phyloP scores from a whole-genome alignment of 2,329 filamentous ascomycete genomes.

The Botryotinia calthae region DNA sequence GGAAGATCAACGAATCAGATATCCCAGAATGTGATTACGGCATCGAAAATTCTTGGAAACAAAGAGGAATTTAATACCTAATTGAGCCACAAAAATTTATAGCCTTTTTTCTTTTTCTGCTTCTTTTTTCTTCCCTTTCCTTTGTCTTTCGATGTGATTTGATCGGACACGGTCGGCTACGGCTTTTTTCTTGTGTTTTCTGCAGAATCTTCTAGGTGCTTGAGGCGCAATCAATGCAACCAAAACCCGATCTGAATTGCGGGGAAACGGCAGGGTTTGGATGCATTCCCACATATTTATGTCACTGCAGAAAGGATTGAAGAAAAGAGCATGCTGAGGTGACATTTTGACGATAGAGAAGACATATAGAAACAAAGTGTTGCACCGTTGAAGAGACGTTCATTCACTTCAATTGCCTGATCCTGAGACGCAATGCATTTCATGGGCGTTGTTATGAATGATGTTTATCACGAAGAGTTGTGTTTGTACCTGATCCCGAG shows the following conservation, averaged over 20 bases:
- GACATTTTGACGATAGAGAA: background rate
- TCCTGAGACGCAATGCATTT: background rate
- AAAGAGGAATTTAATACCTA: background rate
- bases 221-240: background rate
- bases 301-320: background rate
- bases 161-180: background rate
- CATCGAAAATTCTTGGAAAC: background rate
- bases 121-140: background rate
- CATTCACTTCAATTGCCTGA: background rate
- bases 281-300: background rate
- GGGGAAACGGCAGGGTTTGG: background rate
- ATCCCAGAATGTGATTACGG: background rate
- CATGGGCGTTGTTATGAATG: background rate
- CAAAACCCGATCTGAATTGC: background rate
- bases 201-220: conserved; percentile 5
- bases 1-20: background rate
- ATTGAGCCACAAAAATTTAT: too few relatives aligned
- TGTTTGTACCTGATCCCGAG: background rate
- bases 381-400: background rate
- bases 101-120: too few relatives aligned
- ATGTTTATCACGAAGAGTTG: background rate
- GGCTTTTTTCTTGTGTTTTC: background rate
- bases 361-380: background rate
- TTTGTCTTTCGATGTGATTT: background rate
- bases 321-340: background rate